phyloP scores from a whole-genome alignment of 2,329 filamentous ascomycete species.

The Chaetomium sp. region DNA sequence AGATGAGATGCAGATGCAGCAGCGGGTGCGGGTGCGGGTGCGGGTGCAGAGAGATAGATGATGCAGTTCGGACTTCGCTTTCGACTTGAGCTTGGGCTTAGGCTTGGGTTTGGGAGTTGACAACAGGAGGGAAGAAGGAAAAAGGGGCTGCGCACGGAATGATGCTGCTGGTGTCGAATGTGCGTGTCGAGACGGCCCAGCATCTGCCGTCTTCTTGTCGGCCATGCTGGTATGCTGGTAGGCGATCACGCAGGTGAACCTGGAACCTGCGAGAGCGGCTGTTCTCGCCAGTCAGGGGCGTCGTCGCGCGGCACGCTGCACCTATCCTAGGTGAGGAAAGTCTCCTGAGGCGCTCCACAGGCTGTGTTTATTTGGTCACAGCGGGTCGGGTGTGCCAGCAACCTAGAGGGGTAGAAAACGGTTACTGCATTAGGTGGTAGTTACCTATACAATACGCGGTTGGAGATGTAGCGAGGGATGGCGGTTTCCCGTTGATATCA shows the following conservation, averaged over 20 bases:
- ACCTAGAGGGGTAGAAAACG: background rate
- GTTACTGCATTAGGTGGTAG: background rate
- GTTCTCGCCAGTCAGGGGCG: slow-evolving; percentile 9
- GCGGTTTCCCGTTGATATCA: background rate
- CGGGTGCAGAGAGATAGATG: slow-evolving; percentile 18
- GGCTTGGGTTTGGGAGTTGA: slow-evolving; percentile 11
- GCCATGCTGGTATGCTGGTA: slow-evolving; percentile 33
- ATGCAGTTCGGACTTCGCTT: slow-evolving; percentile 6
- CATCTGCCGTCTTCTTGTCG: slow-evolving; percentile 50
- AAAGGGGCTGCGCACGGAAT: slow-evolving; percentile 50
- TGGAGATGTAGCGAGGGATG: background rate
- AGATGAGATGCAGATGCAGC: background rate
- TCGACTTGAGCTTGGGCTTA: background rate
- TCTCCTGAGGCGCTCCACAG: slow-evolving; percentile 17
- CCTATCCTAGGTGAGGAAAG: slow-evolving; percentile 10
- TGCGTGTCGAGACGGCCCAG: slow-evolving; percentile 46
- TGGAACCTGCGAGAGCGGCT: slow-evolving; percentile 15
- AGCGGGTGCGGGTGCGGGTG: slow-evolving; percentile 21
- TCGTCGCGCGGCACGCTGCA: slow-evolving; percentile 17
- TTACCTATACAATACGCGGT: background rate
- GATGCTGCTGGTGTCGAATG: slow-evolving; percentile 52
- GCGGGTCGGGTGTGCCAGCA: background rate
- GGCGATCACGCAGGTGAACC: slow-evolving; percentile 21
- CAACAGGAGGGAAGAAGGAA: slow-evolving; percentile 16
- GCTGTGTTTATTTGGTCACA: slow-evolving; percentile 21